Evolutionary conservation across 2,329 filamentous ascomycete genomes (phyloP), one percentile per base, ranked within the genome.

Genomic region (Grosmannia serpens): DNA sequence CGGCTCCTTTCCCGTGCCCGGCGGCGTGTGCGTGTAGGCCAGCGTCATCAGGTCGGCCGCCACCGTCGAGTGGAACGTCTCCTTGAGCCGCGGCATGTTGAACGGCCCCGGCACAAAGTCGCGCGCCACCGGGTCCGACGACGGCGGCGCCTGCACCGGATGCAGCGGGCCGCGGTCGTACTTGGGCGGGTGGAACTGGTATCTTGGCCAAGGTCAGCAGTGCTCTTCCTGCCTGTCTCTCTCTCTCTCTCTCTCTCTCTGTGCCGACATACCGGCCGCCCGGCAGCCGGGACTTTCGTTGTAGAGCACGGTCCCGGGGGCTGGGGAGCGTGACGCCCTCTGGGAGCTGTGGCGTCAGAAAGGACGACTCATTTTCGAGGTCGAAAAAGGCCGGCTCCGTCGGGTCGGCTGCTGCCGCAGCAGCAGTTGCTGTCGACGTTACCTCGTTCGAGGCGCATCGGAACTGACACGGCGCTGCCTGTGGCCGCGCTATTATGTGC

Each of bases 111-210:
- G 91, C 29, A 88, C 79, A 71, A 94, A 99, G 69, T 90, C 80
- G 69, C 94, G 87, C 60, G 94, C 96, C 31, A 87, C 82, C 1
- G 91, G 91, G 67, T 96, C 89, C 62, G 91, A 94, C 56, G 85
- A 82, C 46, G 85, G 81, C n/a, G 90, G 92, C 60, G 90, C 88
- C 75, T 96, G 90, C 67, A 96, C 85, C 55, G 94, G 94, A 70
- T 97, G 91, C 27, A 97, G 80, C 63, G 91, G 91, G 59, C 94
- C 94, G 68, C 92, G 89, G 73, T 96, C 86, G 80, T 91, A 99
- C 75, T 92, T 94, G 63, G 94, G 94, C 55, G 92, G 87, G 64
- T 91, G 90, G 73, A 88, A 97, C 74, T 95, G 89, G 76, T 97
- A 99, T 80, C 92, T 95, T 24, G 10, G 11, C 31, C 7, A 29